These are phyloP conservation scores for Magnolia sinica DNA, from an alignment of 164 flowering plant genomes.

Conservation along the genomic window DNA sequence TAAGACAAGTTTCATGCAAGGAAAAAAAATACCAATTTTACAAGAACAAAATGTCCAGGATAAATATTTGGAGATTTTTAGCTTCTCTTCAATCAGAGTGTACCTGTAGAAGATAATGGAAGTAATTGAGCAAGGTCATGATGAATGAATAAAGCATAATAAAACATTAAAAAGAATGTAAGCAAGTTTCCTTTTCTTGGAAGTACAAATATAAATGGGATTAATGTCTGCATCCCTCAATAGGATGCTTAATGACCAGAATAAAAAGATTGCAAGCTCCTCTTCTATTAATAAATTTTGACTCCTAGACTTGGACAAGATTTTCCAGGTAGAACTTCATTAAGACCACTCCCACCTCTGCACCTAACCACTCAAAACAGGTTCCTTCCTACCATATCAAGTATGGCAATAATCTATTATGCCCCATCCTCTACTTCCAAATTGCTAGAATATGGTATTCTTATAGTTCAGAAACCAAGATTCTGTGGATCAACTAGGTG, in stretches of 20 bases:
- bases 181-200: neutral
- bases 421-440: too few species aligned
- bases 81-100: constrained; percentile 71
- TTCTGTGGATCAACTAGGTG: too few species aligned
- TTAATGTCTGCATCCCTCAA: neutral
- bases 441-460: too few species aligned
- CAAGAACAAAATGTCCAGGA: constrained; percentile 95
- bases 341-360: neutral
- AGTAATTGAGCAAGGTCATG: constrained; percentile 2
- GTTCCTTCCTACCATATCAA: too few species aligned
- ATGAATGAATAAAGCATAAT: constrained; percentile 6
- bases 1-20: neutral
- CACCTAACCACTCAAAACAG: neutral
- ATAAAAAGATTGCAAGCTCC: neutral
- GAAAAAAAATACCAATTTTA: constrained; percentile 42
- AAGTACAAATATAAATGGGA: neutral
- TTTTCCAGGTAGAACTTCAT: neutral
- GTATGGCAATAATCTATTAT: too few species aligned
- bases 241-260: neutral
- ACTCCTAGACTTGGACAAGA: neutral
- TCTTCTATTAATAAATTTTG: neutral
- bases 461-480: too few species aligned
- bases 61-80: constrained; percentile 68
- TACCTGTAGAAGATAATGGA: constrained; percentile 49
- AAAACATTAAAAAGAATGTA: neutral